Evolutionary conservation across 2,329 filamentous ascomycete genomes (phyloP).

Genomic region (Aspergillus quadricinctus): DNA sequence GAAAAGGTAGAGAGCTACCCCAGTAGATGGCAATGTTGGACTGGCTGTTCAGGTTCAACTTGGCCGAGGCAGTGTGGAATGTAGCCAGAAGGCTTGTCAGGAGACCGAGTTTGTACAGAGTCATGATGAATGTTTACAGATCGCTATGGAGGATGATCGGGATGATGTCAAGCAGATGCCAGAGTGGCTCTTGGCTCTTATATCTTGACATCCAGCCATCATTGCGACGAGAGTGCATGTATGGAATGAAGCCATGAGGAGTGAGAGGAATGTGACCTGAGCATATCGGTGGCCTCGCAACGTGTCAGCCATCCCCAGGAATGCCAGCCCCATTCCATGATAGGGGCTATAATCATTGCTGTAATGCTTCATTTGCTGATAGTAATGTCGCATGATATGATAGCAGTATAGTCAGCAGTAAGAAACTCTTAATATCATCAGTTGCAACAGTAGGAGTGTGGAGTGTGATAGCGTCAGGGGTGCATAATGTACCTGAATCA

Average conservation of each 20-base stretch:
- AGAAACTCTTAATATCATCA: background rate
- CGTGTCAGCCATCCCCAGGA: background rate
- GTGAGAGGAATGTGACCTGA: background rate
- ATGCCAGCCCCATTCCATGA: background rate
- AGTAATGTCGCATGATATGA: background rate
- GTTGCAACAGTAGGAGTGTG: background rate
- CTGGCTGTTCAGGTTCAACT: background rate
- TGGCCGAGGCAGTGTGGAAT: background rate
- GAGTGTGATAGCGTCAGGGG: background rate
- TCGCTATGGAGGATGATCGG: background rate
- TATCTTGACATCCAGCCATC: background rate
- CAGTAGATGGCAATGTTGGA: background rate
- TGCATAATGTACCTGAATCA: background rate
- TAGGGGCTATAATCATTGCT: too few relatives aligned
- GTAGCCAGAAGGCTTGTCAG: background rate
- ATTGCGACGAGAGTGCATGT: background rate
- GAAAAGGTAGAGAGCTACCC: background rate
- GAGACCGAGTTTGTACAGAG: background rate
- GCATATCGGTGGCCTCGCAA: background rate
- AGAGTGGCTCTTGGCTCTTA: background rate
- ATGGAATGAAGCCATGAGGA: background rate
- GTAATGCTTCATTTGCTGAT: background rate
- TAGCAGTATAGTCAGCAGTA: background rate
- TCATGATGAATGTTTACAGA: conserved; percentile 17
- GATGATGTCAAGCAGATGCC: too few relatives aligned